Conservation (phyloP, 2,329 filamentous ascomycete genomes). For the Arthrobotrys pseudoclavata region DNA sequence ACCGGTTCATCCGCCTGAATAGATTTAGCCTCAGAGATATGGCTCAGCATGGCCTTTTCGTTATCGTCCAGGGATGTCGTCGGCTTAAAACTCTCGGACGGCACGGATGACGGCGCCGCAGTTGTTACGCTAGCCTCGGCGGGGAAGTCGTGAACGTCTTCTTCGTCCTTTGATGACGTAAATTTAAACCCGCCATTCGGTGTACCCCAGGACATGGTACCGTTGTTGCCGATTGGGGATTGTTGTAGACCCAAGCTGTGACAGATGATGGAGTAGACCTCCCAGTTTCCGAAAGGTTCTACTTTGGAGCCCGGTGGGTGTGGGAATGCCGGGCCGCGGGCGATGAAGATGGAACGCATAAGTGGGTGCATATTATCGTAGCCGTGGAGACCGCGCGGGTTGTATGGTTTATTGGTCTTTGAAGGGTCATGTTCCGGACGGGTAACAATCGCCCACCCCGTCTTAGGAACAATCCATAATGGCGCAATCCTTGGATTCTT, state of each 20-base stretch:
- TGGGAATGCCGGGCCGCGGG: conserved; percentile 90
- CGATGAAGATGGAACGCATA: conserved; percentile 96
- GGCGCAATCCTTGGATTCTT: conserved; percentile 91
- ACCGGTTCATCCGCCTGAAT: conserved; percentile 51
- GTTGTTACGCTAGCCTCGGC: conserved; percentile 46
- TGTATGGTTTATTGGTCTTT: conserved; percentile 74
- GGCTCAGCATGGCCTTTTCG: conserved; percentile 50
- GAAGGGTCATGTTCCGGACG: conserved; percentile 82
- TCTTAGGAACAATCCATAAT: conserved; percentile 91
- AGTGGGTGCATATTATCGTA: conserved; percentile 95
- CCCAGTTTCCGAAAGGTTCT: conserved; percentile 82
- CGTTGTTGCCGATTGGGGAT: conserved; percentile 82
- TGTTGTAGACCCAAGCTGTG: conserved; percentile 80
- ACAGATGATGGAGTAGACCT: conserved; percentile 95
- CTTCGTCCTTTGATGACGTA: conserved; percentile 30
- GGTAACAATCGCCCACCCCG: conserved; percentile 91
- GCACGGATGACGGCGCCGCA: conserved; percentile 2
- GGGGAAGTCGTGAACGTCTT: conserved; percentile 41
- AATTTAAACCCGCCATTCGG: conserved; percentile 48
- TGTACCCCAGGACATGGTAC: conserved; percentile 72
- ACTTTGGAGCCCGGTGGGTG: conserved; percentile 84
- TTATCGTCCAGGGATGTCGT: conserved; percentile 49
- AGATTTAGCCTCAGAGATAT: conserved; percentile 57
- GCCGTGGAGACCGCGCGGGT: conserved; percentile 87
- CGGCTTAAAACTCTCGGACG: conserved; percentile 38